Evolutionary conservation across 306 rosid species (phyloP), one percentile per base, ranked within the genome.

Genomic region (Casuarina glauca): DNA sequence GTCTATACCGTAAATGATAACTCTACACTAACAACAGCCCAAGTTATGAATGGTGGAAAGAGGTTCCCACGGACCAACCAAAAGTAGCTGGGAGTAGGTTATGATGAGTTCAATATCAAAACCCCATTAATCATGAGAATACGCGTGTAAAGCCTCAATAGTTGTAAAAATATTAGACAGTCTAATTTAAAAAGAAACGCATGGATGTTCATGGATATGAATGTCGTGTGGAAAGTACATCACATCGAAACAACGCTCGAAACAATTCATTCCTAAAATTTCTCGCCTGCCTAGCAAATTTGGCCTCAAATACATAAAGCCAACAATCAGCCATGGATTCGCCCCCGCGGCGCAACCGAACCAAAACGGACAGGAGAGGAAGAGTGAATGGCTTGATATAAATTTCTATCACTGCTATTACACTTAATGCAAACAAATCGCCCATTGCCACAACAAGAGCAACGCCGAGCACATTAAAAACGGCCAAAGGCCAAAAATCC

Each of bases 181-280:
- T 19, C 35, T 19, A 58, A 9, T 26, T 13, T 58, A 58, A 58
- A 58, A 58, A 8, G 64, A 9, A 58, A 58, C 26, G 64, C 6
- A 58, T 58, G 4, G 5, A 58, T 26, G 64, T 58, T 58, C 8
- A 19, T 58, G 35, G 38, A 58, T 58, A n/a, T 58, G 64, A 58
- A 58, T 58, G 39, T 26, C 38, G 38, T 58, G 15, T 58, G 64
- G 26, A 58, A 51, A 15, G 15, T 19, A 58, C 7, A 58, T 9
- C 64, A 58, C 64, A 3, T 58, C 26, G 64, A 58, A 8, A 20
- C 51, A 7, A 9, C 74, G 32, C 54, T 66, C n/a, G 5, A 54
- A 53, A 54, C 60, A 69, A 13, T 51, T 70, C 74, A 68, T 54
- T 69, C 46, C 76, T 26, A 42, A 57, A 62, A 12, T 50, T 20